Evolutionary conservation across 2,329 filamentous ascomycete species (phyloP), one percentile per base, ranked within the genome.

Genomic region (Fusarium sp.): DNA sequence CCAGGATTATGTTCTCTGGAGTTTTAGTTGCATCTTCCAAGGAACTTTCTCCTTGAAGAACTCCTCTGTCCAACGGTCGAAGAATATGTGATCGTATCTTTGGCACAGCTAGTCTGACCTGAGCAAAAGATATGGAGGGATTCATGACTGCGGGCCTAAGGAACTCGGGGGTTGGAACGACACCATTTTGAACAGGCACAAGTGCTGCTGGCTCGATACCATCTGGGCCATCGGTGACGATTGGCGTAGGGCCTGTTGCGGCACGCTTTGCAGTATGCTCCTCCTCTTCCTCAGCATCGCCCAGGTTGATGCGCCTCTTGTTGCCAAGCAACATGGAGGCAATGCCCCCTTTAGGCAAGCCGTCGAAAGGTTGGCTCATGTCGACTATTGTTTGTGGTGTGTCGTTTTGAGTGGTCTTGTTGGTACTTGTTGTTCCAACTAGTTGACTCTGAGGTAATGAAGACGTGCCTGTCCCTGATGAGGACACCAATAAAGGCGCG

Each of bases 301-400:
- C 80, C 8, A 88, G 86, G 18, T 89, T 87, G 47, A 92, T 89
- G 75, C 96, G 97, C 26, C 96, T 88, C 81, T 98, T 99, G 77
- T 97, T 99, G 0, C 96, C 96, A 21, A 98, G 86, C 2, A 99
- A 83, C 82, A 99, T 88, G 4, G 93, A 87, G 3, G 93, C 89
- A 20, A 99, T 86, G 5, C 96, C 96, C 24, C 96, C 96, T 77
- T 92, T 93, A 0, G 96, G 96, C 41, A 98, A 84, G 2, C 95
- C 94, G 71, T 99, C 95, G 68, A 94, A 97, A 2, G 96, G 96
- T 75, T 96, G 97, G 18, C 93, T 96, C 4, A 99, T 85, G 79
- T 99, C 96, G 11, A 99, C 82, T 21, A 95, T 90, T 13, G 92
- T 92, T 73, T 94, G 92, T 0, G 94, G 93, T 1, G 90, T 85